Conservation (phyloP, 2,329 filamentous ascomycete genomes). For the Kalmusia sp. region DNA sequence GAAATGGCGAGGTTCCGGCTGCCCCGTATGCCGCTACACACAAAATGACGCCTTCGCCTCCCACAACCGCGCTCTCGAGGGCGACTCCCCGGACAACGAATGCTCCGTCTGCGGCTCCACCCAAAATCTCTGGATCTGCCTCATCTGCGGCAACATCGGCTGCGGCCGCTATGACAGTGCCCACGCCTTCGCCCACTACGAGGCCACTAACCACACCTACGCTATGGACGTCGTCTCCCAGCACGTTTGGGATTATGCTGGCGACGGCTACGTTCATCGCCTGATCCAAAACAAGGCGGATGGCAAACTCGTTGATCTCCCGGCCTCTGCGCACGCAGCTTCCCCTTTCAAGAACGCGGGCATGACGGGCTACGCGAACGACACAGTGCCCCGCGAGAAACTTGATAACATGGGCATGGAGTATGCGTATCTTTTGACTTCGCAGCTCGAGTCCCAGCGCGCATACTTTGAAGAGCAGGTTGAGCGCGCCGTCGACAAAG, state of each 20-base stretch:
- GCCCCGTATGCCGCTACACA: slow-evolving; percentile 93
- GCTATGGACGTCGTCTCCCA: slow-evolving; percentile 92
- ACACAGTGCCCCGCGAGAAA: slow-evolving; percentile 75
- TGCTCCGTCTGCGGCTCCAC: slow-evolving; percentile 83
- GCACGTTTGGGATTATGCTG: slow-evolving; percentile 97
- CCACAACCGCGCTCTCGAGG: slow-evolving; percentile 36
- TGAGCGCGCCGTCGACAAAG: slow-evolving; percentile 88
- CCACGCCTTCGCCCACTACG: slow-evolving; percentile 93
- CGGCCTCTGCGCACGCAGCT: slow-evolving; percentile 53
- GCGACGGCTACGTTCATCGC: slow-evolving; percentile 94
- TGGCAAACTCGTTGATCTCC: slow-evolving; percentile 90
- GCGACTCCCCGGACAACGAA: slow-evolving; percentile 66
- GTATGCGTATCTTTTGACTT: slow-evolving; percentile 92
- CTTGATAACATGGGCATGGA: slow-evolving; percentile 85
- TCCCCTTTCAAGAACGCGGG: slow-evolving; percentile 27
- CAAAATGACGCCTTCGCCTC: slow-evolving; percentile 60
- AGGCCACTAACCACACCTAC: slow-evolving; percentile 87
- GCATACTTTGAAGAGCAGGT: slow-evolving; percentile 94
- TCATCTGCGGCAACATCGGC: slow-evolving; percentile 90
- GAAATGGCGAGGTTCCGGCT: slow-evolving; percentile 94
- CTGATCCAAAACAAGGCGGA: slow-evolving; percentile 94
- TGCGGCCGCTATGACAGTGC: slow-evolving; percentile 94
- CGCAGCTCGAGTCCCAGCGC: slow-evolving; percentile 90
- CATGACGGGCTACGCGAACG: slow-evolving; percentile 60
- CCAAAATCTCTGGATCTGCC: slow-evolving; percentile 90